phyloP scores from a whole-genome alignment of 108 stramenopile genomes.

The Asterionellopsis glacialis region DNA sequence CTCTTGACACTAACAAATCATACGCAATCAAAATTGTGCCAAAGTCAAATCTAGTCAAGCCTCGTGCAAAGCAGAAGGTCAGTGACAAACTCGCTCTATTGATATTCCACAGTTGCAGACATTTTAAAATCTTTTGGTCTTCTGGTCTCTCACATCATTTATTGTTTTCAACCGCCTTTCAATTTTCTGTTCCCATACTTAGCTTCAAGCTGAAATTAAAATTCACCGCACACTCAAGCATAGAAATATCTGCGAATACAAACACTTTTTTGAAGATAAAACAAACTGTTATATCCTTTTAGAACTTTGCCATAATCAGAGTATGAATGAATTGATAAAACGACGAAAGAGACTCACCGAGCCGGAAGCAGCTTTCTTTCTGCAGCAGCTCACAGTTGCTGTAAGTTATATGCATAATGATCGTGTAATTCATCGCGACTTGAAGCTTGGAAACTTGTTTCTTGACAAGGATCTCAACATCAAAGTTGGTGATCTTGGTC shows the following conservation, averaged over 20 bases:
- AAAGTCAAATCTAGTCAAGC: slow-evolving; percentile 87
- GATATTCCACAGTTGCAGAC: background rate
- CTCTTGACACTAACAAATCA: slow-evolving; percentile 72
- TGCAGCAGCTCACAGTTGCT: slow-evolving; percentile 85
- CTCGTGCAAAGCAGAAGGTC: slow-evolving; percentile 88
- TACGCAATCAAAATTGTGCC: slow-evolving; percentile 93
- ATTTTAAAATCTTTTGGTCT: slow-evolving; percentile 5
- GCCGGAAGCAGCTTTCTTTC: slow-evolving; percentile 74
- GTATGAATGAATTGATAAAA: slow-evolving; percentile 93
- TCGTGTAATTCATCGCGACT: slow-evolving; percentile 96
- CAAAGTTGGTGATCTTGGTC: slow-evolving; percentile 96
- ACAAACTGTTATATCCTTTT: slow-evolving; percentile 96
- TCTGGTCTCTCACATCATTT: slow-evolving; percentile 4
- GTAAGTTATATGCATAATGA: slow-evolving; percentile 88
- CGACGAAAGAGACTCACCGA: slow-evolving; percentile 87
- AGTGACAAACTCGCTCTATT: slow-evolving; percentile 11
- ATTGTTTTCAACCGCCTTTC: background rate
- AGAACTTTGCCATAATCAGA: slow-evolving; percentile 96
- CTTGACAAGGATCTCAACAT: slow-evolving; percentile 75
- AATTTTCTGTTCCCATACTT: background rate
- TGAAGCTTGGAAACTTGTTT: slow-evolving; percentile 98
- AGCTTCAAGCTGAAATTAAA: slow-evolving; percentile 98
- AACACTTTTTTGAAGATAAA: slow-evolving; percentile 97
- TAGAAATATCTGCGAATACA: slow-evolving; percentile 88
- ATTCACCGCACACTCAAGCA: slow-evolving; percentile 96